phyloP scores from a whole-genome alignment of 2,329 filamentous ascomycete species.

The Fusarium sp. region DNA sequence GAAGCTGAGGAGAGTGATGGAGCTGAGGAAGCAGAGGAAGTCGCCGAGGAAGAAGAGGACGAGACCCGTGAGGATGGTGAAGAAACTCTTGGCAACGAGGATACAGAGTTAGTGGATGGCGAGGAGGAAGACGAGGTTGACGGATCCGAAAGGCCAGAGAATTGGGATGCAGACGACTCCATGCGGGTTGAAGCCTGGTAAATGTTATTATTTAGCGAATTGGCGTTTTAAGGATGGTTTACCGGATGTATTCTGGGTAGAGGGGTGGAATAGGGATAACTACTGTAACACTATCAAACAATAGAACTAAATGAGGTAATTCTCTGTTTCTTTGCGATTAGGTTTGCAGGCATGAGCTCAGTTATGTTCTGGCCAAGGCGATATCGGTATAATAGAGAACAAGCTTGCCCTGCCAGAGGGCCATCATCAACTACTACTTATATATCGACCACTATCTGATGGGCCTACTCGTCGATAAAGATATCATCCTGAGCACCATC shows the following conservation, averaged over 20 bases:
- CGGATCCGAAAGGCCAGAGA: conserved; percentile 8
- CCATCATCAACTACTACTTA: conserved; percentile 16
- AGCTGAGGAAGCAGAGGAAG: conserved; percentile 37
- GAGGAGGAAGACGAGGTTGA: conserved; percentile 30
- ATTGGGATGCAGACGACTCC: conserved; percentile 21
- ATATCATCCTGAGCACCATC: conserved; percentile 53
- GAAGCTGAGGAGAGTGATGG: conserved; percentile 38
- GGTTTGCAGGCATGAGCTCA: neutral
- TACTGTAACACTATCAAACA: neutral
- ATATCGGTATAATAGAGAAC: neutral
- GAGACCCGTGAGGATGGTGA: conserved; percentile 31
- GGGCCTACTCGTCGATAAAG: conserved; percentile 26
- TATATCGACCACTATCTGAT: neutral
- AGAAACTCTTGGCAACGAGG: conserved; percentile 34
- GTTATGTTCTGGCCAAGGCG: neutral
- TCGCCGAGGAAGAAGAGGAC: conserved; percentile 27
- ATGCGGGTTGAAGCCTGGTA: conserved; percentile 16
- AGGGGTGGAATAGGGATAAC: neutral
- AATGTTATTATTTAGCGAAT: conserved; percentile 22
- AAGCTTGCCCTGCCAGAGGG: conserved; percentile 16
- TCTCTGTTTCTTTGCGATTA: neutral
- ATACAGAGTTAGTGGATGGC: conserved; percentile 32
- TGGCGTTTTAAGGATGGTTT: conserved; percentile 21
- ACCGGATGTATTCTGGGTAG: conserved; percentile 3
- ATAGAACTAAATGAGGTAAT: neutral